Conservation (phyloP, 2,329 filamentous ascomycete species). For the Epichloe brachyelytri region DNA sequence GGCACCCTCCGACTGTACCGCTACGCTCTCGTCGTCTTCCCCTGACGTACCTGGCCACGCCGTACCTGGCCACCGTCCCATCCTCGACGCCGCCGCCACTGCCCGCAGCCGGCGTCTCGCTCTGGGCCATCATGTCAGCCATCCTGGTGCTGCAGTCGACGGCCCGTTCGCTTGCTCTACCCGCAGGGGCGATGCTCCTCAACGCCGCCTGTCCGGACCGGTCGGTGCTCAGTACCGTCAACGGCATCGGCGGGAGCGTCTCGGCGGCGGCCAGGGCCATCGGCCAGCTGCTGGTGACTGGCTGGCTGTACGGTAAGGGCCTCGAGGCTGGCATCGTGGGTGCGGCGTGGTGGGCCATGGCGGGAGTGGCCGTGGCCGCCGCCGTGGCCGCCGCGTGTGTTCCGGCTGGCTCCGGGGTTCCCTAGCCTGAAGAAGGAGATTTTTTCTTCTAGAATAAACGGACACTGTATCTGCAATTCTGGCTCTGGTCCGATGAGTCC, state of each 20-base stretch:
- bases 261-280: constrained; percentile 45
- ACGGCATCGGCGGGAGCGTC: constrained; percentile 44
- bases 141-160: constrained; percentile 54
- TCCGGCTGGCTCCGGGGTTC: too few relatives aligned
- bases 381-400: too few relatives aligned
- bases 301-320: constrained; percentile 46
- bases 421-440: too few relatives aligned
- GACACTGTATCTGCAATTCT: too few relatives aligned
- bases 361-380: too few relatives aligned
- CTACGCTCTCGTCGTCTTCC: constrained; percentile 56
- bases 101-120: constrained; percentile 36
- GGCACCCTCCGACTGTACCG: constrained; percentile 59
- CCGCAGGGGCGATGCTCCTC: constrained; percentile 32
- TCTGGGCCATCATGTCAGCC: constrained; percentile 52
- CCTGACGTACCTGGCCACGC: constrained; percentile 51
- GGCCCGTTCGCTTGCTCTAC: constrained; percentile 49
- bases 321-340: constrained; percentile 44
- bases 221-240: constrained; percentile 32
- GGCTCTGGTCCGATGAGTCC: too few relatives aligned
- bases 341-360: constrained; percentile 20
- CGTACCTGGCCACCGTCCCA: constrained; percentile 58
- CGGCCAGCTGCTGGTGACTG: constrained; percentile 43
- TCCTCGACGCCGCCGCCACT: constrained; percentile 33
- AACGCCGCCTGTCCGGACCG: constrained; percentile 37
- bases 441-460: too few relatives aligned